Base-by-base conservation (phyloP, 2,329 filamentous ascomycete species). In the Geosmithia flava region DNA sequence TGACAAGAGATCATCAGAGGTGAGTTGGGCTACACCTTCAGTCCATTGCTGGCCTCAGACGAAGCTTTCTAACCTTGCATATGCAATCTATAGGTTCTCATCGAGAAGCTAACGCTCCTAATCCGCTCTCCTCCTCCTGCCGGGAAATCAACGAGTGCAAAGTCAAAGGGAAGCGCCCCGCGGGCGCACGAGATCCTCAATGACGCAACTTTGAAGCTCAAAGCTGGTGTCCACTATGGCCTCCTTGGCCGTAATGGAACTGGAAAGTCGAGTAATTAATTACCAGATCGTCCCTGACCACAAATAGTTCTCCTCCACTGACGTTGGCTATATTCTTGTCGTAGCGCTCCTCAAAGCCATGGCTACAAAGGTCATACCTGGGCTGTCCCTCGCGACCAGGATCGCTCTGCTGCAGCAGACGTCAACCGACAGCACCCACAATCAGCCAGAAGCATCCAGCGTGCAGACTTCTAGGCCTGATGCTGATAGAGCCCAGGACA, bases 231-330 rank as follows among this genome's bases (percentile, higher is more conserved):
- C 44, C 75, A 85, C 51, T 94, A 94, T 69, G 87, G 86, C 0
- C 69, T 94, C 2, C 71, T 91, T 19, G 88, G 87, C 0, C 75
- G 85, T 7, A 94, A 94, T 63, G 87, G 87, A 1, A 84, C 81
- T 2, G 88, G 87, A 6, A 94, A 94, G 59, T 90, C 85, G 3
- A 91, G 81, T 83, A 63, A 62, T 73, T 58, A 15, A 6, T 23
- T 15, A n/a, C n/a, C n/a, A n/a, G n/a, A n/a, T n/a, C n/a, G 39
- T 41, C 7, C 39, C 7, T 6, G 39, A 7, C 39, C 6, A n/a
- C 39, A 16, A n/a, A n/a, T n/a, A 6, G 17, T 16, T 19, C 6
- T 41, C 39, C 39, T 41, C 39, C 39, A 16, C 15, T 29, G 11
- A 46, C 16, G 23, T 23, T 27, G n/a, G n/a, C n/a, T n/a, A n/a